Evolutionary conservation across 306 rosid genomes (phyloP), one percentile per base, ranked within the genome.

Genomic region (Lagenaria siceraria): DNA sequence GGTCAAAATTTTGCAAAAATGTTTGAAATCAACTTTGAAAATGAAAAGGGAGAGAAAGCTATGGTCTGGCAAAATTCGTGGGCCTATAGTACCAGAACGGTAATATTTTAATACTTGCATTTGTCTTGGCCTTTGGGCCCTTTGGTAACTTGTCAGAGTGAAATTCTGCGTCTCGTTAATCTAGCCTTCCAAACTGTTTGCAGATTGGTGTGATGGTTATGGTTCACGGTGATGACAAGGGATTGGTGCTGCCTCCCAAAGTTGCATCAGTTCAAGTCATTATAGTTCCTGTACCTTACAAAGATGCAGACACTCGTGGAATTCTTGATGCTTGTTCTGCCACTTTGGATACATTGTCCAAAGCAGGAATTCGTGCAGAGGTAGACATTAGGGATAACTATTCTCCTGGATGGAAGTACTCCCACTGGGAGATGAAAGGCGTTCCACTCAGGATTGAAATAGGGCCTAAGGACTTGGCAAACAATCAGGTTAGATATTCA

Each of bases 391-490:
- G 99, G 43, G 97, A 95, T 69, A 95, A 95, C 82, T 90, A 95
- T 49, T 90, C 97, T 69, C 99, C 97, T 15, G 99, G 97, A 51
- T 95, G 99, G 97, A 96, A 96, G 86, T 96, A 96, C 81, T 92
- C 99, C 22, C 82, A 96, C 73, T 96, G 99, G 99, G 99, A 96
- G 83, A 84, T 96, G 98, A 96, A 92, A 78, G 99, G 99, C 43
- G 98, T 96, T 89, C 98, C 99, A 74, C 84, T 96, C 48, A 89
- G 99, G 81, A 96, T 96, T 83, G 98, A 96, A 88, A 96, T 96
- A 53, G 99, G 99, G 52, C 98, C 99, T 48, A 90, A 87, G 82
- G 99, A 96, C 82, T 85, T 92, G 75, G 92, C 91, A 46, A 92
- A 90, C 80, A 86, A 85, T 48, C 99, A 96, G 95, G 99, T 90